A percentile compares a stretch with the other conserved stretches of the same genome.
phyloP scores from a whole-genome alignment of 306 rosid genomes.

The Geum urbanum region DNA sequence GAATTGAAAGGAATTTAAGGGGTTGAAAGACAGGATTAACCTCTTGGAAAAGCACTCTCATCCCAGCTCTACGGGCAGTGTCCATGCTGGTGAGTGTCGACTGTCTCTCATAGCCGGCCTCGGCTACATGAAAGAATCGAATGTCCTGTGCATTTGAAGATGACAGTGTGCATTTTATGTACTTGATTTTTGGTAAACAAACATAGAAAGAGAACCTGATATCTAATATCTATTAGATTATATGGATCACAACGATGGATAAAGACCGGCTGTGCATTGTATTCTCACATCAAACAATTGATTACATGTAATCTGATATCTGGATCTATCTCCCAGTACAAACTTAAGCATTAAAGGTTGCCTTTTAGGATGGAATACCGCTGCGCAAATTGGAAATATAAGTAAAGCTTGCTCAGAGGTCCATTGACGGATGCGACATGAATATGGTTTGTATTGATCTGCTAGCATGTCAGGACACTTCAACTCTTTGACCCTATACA shows the following conservation, averaged over 20 bases:
- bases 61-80: no score
- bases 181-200: background rate
- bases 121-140: no score
- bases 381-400: constrained; percentile 46
- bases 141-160: no score
- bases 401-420: constrained; percentile 44
- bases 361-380: constrained; percentile 53
- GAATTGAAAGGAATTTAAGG: no score
- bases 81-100: no score
- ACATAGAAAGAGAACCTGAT: background rate
- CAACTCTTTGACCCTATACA: constrained; percentile 65
- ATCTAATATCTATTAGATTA: background rate
- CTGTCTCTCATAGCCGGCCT: no score
- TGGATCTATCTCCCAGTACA: background rate
- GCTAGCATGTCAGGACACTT: constrained; percentile 70
- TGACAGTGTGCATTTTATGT: background rate
- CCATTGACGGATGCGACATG: constrained; percentile 64
- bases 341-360: constrained; percentile 28
- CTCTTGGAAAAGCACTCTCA: no score
- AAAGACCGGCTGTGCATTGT: background rate
- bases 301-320: background rate
- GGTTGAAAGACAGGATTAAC: no score
- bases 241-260: background rate
- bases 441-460: constrained; percentile 55
- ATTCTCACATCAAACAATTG: background rate